phyloP scores from a whole-genome alignment of 1,139 yeast genomes.

The Sugiyamaella paludigena region DNA sequence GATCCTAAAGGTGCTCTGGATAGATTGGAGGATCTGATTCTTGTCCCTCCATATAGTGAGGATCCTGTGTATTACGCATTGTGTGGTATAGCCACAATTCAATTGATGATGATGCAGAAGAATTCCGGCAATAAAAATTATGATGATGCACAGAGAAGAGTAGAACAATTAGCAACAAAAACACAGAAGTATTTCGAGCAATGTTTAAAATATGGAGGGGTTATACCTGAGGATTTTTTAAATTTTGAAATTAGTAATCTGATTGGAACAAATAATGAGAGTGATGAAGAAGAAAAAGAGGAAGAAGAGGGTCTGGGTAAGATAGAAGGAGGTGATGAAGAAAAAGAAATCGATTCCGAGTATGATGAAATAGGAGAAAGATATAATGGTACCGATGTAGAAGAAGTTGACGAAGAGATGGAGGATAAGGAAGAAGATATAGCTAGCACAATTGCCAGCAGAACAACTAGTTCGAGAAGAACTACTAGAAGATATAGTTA shows the following conservation, averaged over 20 bases:
- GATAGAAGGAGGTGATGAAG: slow-evolving; percentile 15
- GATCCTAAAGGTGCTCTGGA: slow-evolving; percentile 28
- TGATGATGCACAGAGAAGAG: not conserved
- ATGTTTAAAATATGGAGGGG: slow-evolving; percentile 37
- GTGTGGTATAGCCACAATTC: slow-evolving; percentile 30
- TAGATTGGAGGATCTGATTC: slow-evolving; percentile 42
- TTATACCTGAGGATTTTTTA: slow-evolving; percentile 26
- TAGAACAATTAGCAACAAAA: slow-evolving; percentile 11
- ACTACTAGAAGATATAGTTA: not conserved
- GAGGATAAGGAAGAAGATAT: not conserved
- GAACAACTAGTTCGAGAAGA: not conserved
- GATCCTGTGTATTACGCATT: slow-evolving; percentile 44
- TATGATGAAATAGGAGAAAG: not conserved
- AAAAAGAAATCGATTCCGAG: slow-evolving; percentile 2
- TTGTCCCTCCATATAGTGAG: slow-evolving; percentile 46
- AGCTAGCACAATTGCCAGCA: not conserved
- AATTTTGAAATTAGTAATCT: slow-evolving; percentile 17
- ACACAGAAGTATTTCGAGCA: slow-evolving; percentile 34
- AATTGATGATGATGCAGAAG: slow-evolving; percentile 21
- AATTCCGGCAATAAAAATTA: not conserved
- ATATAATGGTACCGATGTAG: not conserved
- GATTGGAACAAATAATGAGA: not conserved
- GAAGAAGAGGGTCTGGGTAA: too few relatives aligned
- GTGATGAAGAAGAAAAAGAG: not conserved
- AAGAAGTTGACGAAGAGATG: not conserved